Percentiles rank a stretch among this genome's conserved stretches.
Evolutionary conservation across 345 rosid genomes (phyloP).

Genomic region (Ricinus communis): DNA sequence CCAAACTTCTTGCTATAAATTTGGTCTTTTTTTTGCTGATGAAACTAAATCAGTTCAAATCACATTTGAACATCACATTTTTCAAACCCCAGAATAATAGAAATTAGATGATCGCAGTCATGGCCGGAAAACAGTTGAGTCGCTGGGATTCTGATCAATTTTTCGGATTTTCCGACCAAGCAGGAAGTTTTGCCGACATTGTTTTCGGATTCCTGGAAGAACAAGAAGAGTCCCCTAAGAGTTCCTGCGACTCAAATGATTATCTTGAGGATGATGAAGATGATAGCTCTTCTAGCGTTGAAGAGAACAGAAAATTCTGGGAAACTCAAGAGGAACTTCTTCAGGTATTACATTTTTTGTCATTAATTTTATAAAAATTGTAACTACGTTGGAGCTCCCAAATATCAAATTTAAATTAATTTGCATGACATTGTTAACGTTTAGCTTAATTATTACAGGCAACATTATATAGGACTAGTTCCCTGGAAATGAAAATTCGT

Average conservation of each 20-base stretch:
- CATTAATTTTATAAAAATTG: too few species aligned
- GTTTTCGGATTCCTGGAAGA: constrained; percentile 60
- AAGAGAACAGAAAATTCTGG: constrained; percentile 67
- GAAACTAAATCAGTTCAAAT: background rate
- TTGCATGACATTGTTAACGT: background rate
- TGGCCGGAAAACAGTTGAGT: constrained; percentile 24
- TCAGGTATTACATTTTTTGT: constrained; percentile 64
- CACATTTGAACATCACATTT: background rate
- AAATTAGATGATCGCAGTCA: background rate
- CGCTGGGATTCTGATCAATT: constrained; percentile 47
- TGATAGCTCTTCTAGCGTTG: constrained; percentile 27
- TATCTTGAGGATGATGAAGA: constrained; percentile 30
- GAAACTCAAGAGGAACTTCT: constrained; percentile 66
- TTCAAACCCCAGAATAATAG: background rate
- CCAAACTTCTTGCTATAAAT: constrained; percentile 22
- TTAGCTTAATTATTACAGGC: constrained; percentile 43
- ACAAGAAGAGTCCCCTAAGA: constrained; percentile 25
- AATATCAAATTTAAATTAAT: too few species aligned
- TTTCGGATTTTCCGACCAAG: constrained; percentile 49
- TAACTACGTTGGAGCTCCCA: too few species aligned
- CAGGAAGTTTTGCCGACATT: constrained; percentile 53
- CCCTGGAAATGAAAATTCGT: constrained; percentile 64
- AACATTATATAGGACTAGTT: constrained; percentile 56
- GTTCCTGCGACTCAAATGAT: constrained; percentile 18
- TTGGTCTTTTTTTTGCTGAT: background rate